Conservation (phyloP, 2,329 filamentous ascomycete species). For the Aureobasidium vineae region DNA sequence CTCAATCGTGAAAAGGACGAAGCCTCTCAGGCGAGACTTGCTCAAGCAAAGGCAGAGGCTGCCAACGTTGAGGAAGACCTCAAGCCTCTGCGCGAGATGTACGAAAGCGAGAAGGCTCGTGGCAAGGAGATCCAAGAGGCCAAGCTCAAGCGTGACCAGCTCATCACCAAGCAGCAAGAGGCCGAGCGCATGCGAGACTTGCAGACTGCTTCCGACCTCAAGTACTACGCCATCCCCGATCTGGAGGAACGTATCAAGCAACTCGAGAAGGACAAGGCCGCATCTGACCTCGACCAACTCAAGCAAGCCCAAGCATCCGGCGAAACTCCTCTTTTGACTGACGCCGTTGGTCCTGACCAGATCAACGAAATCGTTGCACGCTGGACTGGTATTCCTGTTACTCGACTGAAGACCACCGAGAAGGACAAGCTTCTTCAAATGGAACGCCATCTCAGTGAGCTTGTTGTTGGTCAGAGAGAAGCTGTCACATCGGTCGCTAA, state of each 20-base stretch:
- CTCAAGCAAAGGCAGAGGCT: conserved; percentile 81
- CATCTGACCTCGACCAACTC: conserved; percentile 73
- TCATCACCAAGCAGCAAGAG: conserved; percentile 89
- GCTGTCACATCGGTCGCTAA: conserved; percentile 92
- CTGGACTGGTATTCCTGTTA: conserved; percentile 98
- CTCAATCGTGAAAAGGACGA: conserved; percentile 93
- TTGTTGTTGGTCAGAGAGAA: conserved; percentile 92
- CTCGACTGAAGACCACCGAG: conserved; percentile 87
- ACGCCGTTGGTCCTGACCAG: conserved; percentile 92
- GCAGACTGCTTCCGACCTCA: conserved; percentile 83
- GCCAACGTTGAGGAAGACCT: conserved; percentile 94
- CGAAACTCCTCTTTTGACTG: conserved; percentile 71
- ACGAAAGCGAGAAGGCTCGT: conserved; percentile 87
- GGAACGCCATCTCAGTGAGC: conserved; percentile 78
- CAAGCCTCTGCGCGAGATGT: conserved; percentile 88
- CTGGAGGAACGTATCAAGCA: conserved; percentile 75
- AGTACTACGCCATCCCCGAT: conserved; percentile 97
- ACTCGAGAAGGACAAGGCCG: conserved; percentile 75
- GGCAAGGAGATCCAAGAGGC: conserved; percentile 90
- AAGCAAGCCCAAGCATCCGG: conserved; percentile 57
- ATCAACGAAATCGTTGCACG: conserved; percentile 98
- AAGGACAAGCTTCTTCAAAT: conserved; percentile 99
- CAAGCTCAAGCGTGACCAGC: conserved; percentile 88
- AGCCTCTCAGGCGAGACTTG: conserved; percentile 78
- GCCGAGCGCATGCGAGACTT: conserved; percentile 86